phyloP scores from a whole-genome alignment of 768 basidiomycete genomes.

The Boletellus ananiceps region DNA sequence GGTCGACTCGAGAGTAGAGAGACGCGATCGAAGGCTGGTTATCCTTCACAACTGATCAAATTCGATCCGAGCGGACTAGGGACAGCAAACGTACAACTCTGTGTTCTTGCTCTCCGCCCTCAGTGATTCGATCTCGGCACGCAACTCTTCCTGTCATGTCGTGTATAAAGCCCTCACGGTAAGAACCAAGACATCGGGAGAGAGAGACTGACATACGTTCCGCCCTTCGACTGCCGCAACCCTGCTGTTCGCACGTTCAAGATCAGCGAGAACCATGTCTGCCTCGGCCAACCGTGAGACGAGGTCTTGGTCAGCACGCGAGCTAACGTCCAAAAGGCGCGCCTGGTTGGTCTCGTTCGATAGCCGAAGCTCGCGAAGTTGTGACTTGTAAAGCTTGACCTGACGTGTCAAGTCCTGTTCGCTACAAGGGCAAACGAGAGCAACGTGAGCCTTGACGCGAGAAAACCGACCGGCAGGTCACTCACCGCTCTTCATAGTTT shows the following conservation, averaged over 20 bases:
- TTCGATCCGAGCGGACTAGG: background rate
- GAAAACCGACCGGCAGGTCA: background rate
- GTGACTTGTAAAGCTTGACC: slow-evolving; percentile 78
- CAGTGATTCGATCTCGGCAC: slow-evolving; percentile 91
- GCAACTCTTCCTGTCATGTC: slow-evolving; percentile 71
- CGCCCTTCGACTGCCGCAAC: slow-evolving; percentile 90
- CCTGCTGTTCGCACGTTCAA: slow-evolving; percentile 92
- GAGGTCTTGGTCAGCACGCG: slow-evolving; percentile 93
- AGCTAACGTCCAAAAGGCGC: slow-evolving; percentile 84
- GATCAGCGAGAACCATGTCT: slow-evolving; percentile 91
- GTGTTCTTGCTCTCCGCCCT: slow-evolving; percentile 72
- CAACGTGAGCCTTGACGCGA: background rate
- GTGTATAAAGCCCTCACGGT: background rate
- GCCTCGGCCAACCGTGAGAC: slow-evolving; percentile 86
- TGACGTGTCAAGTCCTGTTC: slow-evolving; percentile 95
- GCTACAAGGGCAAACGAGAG: slow-evolving; percentile 36
- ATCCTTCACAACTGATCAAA: slow-evolving; percentile 12
- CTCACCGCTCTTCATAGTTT: slow-evolving; percentile 93
- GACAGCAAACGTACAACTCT: slow-evolving; percentile 49
- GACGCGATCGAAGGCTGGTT: slow-evolving; percentile 56
- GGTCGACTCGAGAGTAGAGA: slow-evolving; percentile 68
- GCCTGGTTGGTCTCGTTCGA: slow-evolving; percentile 94
- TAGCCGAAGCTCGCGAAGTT: slow-evolving; percentile 83
- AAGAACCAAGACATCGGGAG: background rate
- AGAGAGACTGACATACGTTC: slow-evolving; percentile 53